A percentile compares a stretch with the other conserved stretches of the same genome.
These are phyloP conservation scores for Picochlorum sp. DNA, from an alignment of 139 green algal species.

Conservation along the genomic window DNA sequence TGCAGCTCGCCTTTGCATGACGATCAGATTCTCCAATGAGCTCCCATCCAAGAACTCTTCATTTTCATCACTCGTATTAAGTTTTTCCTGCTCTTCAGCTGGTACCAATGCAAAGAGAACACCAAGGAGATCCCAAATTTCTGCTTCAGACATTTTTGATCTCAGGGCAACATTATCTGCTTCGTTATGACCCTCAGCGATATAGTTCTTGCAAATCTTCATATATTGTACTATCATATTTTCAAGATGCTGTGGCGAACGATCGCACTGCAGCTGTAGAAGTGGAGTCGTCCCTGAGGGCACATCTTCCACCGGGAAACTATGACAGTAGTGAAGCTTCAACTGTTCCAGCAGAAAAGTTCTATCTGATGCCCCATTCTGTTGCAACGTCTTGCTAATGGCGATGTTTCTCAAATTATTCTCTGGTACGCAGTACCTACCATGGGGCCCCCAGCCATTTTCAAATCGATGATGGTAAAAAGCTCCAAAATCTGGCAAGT, in stretches of 20 bases:
- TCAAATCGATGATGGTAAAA: neutral
- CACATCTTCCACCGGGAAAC: neutral
- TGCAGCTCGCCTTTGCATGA: constrained; percentile 27
- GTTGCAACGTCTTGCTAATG: neutral
- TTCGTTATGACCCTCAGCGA: neutral
- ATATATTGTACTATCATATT: neutral
- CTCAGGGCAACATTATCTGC: neutral
- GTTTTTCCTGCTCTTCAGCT: neutral
- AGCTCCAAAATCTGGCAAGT: neutral
- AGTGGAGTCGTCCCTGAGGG: too few relatives aligned
- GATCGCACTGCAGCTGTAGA: neutral
- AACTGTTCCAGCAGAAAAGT: neutral
- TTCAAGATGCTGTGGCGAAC: neutral
- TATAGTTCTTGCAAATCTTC: neutral
- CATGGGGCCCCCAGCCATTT: neutral
- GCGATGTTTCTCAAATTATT: neutral
- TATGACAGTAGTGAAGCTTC: neutral
- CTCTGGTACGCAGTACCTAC: neutral
- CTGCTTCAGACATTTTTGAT: constrained; percentile 37
- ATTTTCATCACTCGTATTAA: constrained; percentile 1
- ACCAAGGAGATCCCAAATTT: constrained; percentile 62
- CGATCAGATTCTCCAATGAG: constrained; percentile 8
- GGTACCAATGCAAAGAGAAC: constrained; percentile 38
- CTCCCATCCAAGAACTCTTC: constrained; percentile 1
- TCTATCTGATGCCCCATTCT: too few relatives aligned